These are phyloP conservation scores for Eustoma russellianum DNA, from an alignment of 257 asterid species.

Conservation along the genomic window DNA sequence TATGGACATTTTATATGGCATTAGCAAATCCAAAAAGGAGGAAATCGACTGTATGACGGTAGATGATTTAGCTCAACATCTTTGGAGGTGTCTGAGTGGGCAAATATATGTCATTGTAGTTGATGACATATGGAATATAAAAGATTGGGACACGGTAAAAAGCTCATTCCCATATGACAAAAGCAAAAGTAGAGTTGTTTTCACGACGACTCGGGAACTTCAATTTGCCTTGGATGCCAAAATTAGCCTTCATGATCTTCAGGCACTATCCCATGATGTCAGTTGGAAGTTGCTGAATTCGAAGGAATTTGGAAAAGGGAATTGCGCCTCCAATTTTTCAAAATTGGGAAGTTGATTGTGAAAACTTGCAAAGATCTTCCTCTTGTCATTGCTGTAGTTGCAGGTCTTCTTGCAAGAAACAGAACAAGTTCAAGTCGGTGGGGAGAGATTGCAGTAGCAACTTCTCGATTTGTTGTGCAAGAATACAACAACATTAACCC, in stretches of 20 bases:
- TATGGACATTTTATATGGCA: background rate
- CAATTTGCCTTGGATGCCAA: no score
- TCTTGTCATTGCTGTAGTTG: background rate
- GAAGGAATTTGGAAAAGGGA: background rate
- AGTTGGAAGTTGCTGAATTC: background rate
- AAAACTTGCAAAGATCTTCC: background rate
- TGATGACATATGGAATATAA: slow-evolving; percentile 9
- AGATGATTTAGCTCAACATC: slow-evolving; percentile 3
- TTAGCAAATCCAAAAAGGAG: background rate
- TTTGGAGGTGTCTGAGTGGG: slow-evolving; percentile 5
- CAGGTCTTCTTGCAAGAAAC: background rate
- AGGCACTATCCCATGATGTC: no score
- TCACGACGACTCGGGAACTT: no score
- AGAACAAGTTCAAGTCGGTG: background rate
- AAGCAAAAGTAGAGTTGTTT: background rate
- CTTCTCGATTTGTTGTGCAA: background rate
- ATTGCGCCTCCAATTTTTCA: background rate
- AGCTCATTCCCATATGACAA: slow-evolving; percentile 3
- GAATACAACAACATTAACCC: slow-evolving; percentile 9
- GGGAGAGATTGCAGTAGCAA: background rate
- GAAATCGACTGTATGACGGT: background rate
- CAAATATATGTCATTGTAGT: slow-evolving; percentile 1
- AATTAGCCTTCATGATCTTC: no score
- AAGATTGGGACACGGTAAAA: background rate
- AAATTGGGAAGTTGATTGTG: background rate